Base-by-base conservation (phyloP, 2,329 filamentous ascomycete genomes). In the Beauveria sp. region DNA sequence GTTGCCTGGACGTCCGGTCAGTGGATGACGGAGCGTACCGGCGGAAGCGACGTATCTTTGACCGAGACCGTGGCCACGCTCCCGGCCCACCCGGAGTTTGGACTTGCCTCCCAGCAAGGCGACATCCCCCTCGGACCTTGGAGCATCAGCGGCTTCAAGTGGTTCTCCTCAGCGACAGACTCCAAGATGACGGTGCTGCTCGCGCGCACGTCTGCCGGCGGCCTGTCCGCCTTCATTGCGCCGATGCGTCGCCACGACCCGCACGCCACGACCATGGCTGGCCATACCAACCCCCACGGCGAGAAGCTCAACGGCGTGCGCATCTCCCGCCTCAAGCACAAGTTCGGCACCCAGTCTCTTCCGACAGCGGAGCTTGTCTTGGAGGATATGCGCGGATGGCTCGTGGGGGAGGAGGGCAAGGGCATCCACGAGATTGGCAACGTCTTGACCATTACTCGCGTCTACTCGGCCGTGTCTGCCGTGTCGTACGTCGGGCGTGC, bases 21-120 rank as follows among this genome's bases (percentile, higher is more conserved):
- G 70, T 91, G 88, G 88, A 90, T 91, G 88, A 91, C 88, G 0
- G 87, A 90, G 66, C 78, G 87, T 2, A 78, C 80, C 0, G 87
- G 87, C 1, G 88, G 87, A 0, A 88, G 85, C 64, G 88, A 91
- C 67, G 86, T 90, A 1, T 84, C 84, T 3, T 78, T 81, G 43
- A 89, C 85, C 0, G 87, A 91, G 71, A 90, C 87, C 0, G 72
- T 82, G 5, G 86, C 86, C 3, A 71, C 62, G 28, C 67, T 66
- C 14, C 67, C 69, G 9, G 61, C 62, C 14, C 63, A 43, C 22
- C 16, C 62, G 14, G 53, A 51, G 18, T 34, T 42, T 34, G 52
- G 54, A 20, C 60, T 62, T n/a, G 60, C 54, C 3, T 40, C 49
- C 2, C 46, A 40, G 34, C 46, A 61, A 16, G 63, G 54, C 38